Evolutionary conservation across 345 rosid genomes (phyloP), one percentile per base, ranked within the genome.

Genomic region (Melaleuca alternifolia): DNA sequence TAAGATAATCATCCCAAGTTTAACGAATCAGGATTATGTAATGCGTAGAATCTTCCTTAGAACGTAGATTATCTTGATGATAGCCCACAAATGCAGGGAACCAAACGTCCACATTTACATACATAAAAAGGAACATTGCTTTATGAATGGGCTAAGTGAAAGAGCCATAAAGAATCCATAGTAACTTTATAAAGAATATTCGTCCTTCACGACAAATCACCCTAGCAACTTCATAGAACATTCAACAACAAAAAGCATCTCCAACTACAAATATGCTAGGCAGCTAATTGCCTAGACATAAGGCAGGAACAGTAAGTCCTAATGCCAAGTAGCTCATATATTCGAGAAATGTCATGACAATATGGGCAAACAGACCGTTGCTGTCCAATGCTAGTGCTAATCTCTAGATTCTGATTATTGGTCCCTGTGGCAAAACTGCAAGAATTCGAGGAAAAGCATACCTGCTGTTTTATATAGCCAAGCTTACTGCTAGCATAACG

Each of bases 401-500:
- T 83, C 44, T 50, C 54, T 28, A 46, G 84, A 53, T 53, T 83
- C 44, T 51, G 53, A 33, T 53, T 12, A 51, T 20, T 28, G 52
- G 54, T 9, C 56, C 53, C 20, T 28, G 57, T 30, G 24, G 53
- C 18, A 5, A 50, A 52, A 2, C 24, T 10, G 13, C 59, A 82
- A 50, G 53, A 50, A 56, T 33, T 52, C 20, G 57, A 37, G 54
- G 84, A 10, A 84, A 50, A 77, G 83, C 95, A 86, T 91, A 88
- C 99, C 95, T 94, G 94, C 84, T 98, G 99, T 88, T 96, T 98
- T 75, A 98, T 83, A 90, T 86, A 88, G 83, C 99, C 89, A 84
- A 95, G 92, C 92, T 96, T 98, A 89, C 96, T 93, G 88, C 99
- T 96, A 50, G 95, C 98, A 89, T 94, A 98, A 7, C 99, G 98